Conservation (phyloP, 108 stramenopile species). For the Cyclotella sp. region DNA sequence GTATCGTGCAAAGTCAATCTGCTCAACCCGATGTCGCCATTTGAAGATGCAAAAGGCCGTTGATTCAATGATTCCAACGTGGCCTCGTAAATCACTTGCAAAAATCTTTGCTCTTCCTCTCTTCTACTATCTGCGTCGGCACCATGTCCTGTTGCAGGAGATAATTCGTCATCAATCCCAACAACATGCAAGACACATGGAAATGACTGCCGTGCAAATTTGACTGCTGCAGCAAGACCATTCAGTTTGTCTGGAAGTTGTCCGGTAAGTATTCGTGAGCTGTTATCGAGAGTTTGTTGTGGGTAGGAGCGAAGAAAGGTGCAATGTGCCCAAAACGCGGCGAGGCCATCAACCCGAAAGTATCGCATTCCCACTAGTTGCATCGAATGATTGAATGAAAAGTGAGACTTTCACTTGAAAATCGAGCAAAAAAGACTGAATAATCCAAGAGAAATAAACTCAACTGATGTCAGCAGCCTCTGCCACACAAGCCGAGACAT, state of each 20-base stretch:
- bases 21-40: background rate
- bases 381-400: background rate
- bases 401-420: background rate
- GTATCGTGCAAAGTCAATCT: background rate
- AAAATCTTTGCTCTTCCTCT: conserved; percentile 61
- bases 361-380: conserved; percentile 62
- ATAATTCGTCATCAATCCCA: conserved; percentile 68
- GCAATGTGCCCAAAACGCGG: conserved; percentile 62
- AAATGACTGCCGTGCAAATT: conserved; percentile 51
- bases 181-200: conserved; percentile 77
- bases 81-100: conserved; percentile 61
- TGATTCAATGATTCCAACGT: conserved; percentile 11
- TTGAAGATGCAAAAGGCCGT: conserved; percentile 1
- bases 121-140: conserved; percentile 55
- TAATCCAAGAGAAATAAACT: background rate
- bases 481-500: conserved; percentile 60
- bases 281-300: conserved; percentile 18
- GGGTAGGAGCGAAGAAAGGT: conserved; percentile 44
- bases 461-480: conserved; percentile 65
- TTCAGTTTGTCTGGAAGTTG: conserved; percentile 68
- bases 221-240: conserved; percentile 68
- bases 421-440: background rate
- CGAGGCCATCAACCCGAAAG: conserved; percentile 69
- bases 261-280: conserved; percentile 53
- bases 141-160: conserved; percentile 51